These are phyloP conservation scores for Corymbia calophylla DNA, from an alignment of 441 rosid genomes.

Conservation along the genomic window DNA sequence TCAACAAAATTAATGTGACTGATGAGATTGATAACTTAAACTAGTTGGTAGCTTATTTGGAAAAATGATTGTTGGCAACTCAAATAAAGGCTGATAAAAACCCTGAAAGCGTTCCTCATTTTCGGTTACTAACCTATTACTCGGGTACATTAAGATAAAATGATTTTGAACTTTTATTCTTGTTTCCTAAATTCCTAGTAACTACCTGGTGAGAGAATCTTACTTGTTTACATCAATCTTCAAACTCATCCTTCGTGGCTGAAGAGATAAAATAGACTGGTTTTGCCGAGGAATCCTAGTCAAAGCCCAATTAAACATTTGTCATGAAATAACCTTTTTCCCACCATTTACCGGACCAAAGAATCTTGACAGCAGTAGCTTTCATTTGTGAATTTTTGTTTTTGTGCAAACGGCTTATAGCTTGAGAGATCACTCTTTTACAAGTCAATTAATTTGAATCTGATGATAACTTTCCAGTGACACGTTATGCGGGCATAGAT, in stretches of 20 bases:
- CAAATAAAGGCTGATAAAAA: no score
- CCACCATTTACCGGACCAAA: neutral
- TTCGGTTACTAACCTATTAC: no score
- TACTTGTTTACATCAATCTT: neutral
- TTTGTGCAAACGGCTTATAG: neutral
- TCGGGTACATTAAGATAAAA: no score
- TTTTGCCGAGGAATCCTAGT: neutral
- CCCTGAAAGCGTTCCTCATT: no score
- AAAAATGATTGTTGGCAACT: no score
- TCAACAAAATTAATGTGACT: no score
- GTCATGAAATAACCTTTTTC: neutral
- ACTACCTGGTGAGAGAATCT: neutral
- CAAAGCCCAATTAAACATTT: neutral
- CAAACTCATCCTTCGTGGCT: no score
- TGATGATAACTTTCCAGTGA: neutral
- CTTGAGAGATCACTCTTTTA: neutral
- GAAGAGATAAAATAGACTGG: neutral
- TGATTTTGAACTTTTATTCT: no score
- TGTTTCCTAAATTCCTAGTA: neutral
- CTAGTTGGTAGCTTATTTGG: no score
- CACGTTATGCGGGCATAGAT: neutral
- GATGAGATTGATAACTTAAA: no score
- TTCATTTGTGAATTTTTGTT: fast-evolving
- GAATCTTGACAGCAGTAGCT: neutral
- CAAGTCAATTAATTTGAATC: neutral